Conservation (phyloP, 2,329 filamentous ascomycete species). For the Anthostomella pinea region DNA sequence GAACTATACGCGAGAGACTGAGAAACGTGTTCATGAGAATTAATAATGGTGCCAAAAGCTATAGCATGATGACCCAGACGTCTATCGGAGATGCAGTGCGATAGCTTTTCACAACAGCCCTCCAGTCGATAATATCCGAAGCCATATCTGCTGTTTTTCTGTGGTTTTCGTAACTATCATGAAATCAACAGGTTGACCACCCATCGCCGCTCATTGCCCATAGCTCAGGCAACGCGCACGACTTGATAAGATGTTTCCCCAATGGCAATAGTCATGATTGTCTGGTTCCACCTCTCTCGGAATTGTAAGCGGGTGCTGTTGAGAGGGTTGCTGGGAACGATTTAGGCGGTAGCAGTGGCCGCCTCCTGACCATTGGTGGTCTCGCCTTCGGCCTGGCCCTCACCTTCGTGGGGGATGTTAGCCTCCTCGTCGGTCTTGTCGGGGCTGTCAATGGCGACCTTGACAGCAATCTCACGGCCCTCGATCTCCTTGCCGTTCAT, state of each 20-base stretch:
- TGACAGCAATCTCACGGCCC: conserved; percentile 98
- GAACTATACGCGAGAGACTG: conserved; percentile 28
- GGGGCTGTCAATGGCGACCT: conserved; percentile 99
- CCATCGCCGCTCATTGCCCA: conserved; percentile 18
- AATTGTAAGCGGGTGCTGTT: conserved; percentile 21
- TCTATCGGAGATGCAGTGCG: conserved; percentile 22
- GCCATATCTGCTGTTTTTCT: conserved; percentile 27
- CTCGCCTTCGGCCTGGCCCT: conserved; percentile 35
- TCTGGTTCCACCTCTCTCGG: conserved; percentile 22
- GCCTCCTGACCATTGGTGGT: conserved; percentile 39
- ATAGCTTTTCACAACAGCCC: conserved; percentile 17
- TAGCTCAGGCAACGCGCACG: conserved; percentile 20
- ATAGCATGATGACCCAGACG: conserved; percentile 18
- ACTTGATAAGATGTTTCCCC: conserved; percentile 25
- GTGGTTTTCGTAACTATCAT: conserved; percentile 28
- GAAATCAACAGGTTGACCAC: conserved; percentile 27
- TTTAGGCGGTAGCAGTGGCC: conserved; percentile 33
- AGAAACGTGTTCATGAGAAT: conserved; percentile 34
- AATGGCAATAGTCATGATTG: conserved; percentile 19
- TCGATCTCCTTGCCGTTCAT: conserved; percentile 99
- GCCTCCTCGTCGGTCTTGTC: conserved; percentile 92
- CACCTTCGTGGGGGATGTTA: conserved; percentile 48
- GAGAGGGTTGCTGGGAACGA: conserved; percentile 14
- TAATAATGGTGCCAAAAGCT: conserved; percentile 32
- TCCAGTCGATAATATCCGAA: conserved; percentile 23